Evolutionary conservation across 768 basidiomycete species (phyloP), one percentile per base, ranked within the genome.

Genomic region (Naganishia randhawae): DNA sequence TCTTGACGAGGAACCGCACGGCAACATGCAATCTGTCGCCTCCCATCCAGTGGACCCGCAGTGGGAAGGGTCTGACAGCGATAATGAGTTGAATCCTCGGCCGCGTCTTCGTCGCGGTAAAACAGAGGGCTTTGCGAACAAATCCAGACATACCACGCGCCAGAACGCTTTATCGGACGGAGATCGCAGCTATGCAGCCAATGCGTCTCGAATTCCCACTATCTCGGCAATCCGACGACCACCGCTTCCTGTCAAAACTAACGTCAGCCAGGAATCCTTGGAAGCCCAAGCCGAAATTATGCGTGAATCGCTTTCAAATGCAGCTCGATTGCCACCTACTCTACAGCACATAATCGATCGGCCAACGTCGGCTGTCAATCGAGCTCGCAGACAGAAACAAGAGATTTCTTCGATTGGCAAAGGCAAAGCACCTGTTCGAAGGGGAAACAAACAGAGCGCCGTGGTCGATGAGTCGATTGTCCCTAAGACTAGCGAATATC

Each of bases 101-200:
- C 77, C 75, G 3, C 73, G 75, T 39, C 51, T 77, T 11, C 72
- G 76, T 29, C 69, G 77, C 19, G 76, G 77, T 5, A 71, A 75
- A 62, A 75, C 76, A 14, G 77, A 79, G 29, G 70, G 66, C 3
- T 52, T 52, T 42, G 17, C 42, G 14, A n/a, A 39, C 73, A 79
- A 33, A 68, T 71, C 17, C 70, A 72, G 10, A 57, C 68, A 11
- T 66, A 71, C n/a, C 50, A 19, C 22, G 8, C 50, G 17, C 17
- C 53, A 25, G 19, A 70, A 41, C 25, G 61, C 75, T 2, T 83
- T 11, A 25, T 94, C 92, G 7, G 93, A 95, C 76, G 91, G 91
- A 64, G 93, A 95, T 80, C 86, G 89, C 66, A 87, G 92, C 53
- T 95, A 94, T 80, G 92, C 92, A 3, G 90, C 88, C n/a, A 93